Evolutionary conservation across 306 rosid genomes (phyloP).

Genomic region (Prunus persica): DNA sequence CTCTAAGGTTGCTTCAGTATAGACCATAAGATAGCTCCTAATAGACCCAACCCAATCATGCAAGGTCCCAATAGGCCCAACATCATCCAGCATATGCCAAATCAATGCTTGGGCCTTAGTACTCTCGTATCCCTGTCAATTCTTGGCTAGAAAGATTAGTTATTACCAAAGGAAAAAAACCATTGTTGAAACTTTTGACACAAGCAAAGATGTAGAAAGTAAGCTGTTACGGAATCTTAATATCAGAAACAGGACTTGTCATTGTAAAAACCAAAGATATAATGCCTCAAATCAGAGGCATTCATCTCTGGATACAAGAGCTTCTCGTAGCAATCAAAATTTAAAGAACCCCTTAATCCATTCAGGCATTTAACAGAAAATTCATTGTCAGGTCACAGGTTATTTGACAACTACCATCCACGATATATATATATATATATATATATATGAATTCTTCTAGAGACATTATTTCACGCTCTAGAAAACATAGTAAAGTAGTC

Average conservation of each 20-base stretch:
- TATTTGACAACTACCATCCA: background rate
- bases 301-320: background rate
- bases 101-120: background rate
- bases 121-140: background rate
- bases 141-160: background rate
- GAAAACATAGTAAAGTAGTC: no score
- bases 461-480: no score
- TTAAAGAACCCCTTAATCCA: background rate
- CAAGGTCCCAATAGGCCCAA: background rate
- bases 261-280: no score
- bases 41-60: background rate
- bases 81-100: background rate
- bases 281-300: background rate
- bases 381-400: background rate
- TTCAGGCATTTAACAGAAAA: background rate
- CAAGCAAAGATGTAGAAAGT: no score
- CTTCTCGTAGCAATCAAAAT: background rate
- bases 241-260: background rate
- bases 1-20: background rate
- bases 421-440: background rate
- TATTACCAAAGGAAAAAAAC: no score
- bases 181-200: no score
- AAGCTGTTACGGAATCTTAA: no score
- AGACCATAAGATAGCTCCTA: background rate
- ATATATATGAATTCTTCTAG: no score